These are phyloP conservation scores for Takakia lepidozioides DNA, from an alignment of 225 moss, liverwort and hornwort species.

Conservation along the genomic window DNA sequence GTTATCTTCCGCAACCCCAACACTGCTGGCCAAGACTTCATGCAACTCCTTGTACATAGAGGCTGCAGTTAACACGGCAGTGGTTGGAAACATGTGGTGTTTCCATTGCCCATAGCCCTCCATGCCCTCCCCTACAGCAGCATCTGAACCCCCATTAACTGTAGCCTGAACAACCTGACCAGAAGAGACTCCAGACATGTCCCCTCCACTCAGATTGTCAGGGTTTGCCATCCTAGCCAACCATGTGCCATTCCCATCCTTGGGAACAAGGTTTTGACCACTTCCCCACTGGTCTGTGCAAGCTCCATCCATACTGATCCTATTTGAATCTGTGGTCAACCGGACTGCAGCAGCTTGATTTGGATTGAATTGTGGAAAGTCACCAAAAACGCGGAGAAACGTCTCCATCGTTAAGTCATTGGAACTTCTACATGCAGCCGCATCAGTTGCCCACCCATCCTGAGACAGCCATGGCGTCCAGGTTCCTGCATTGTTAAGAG, in stretches of 20 bases:
- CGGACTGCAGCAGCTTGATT: not conserved
- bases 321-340: not conserved
- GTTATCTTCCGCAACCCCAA: too few relatives aligned
- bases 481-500: too few relatives aligned
- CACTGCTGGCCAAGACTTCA: too few relatives aligned
- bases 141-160: not conserved
- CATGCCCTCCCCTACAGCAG: not conserved
- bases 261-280: not conserved
- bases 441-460: not conserved
- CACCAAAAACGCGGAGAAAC: conserved; percentile 2
- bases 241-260: not conserved
- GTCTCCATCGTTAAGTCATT: not conserved
- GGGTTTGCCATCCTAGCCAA: not conserved
- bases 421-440: not conserved
- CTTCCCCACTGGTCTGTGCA: not conserved
- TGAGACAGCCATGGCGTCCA: not conserved
- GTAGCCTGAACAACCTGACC: not conserved
- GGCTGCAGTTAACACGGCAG: not conserved
- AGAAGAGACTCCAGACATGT: not conserved
- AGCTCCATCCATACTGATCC: not conserved
- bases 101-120: conserved; percentile 1
- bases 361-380: not conserved
- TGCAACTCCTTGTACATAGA: not conserved
- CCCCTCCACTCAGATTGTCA: not conserved
- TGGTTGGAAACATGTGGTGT: not conserved